Evolutionary conservation across 805 yeast genomes (phyloP).

Genomic region (Yamadazyma olivae): DNA sequence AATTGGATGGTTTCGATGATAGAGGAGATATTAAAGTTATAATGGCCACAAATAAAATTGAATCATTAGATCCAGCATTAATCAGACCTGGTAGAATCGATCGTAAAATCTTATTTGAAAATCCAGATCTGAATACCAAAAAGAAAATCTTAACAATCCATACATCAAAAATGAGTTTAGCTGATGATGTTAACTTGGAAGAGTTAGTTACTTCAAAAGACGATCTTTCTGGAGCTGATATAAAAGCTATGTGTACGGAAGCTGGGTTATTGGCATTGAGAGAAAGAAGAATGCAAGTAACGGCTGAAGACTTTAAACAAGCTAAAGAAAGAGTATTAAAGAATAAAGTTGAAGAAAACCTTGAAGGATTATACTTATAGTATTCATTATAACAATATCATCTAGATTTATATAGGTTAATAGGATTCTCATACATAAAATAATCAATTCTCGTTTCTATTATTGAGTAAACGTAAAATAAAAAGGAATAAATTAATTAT

Average conservation of each 20-base stretch:
- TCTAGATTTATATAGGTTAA: too few relatives aligned
- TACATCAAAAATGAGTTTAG: conserved; percentile 87
- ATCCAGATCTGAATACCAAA: conserved; percentile 90
- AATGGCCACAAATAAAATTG: conserved; percentile 97
- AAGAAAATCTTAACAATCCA: conserved; percentile 90
- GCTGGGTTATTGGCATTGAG: conserved; percentile 94
- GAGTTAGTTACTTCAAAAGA: conserved; percentile 88
- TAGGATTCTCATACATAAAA: too few relatives aligned
- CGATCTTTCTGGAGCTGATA: conserved; percentile 95
- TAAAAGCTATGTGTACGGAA: conserved; percentile 95
- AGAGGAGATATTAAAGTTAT: conserved; percentile 96
- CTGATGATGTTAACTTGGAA: conserved; percentile 84
- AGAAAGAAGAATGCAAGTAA: conserved; percentile 97
- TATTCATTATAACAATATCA: too few relatives aligned
- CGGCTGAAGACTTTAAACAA: conserved; percentile 86
- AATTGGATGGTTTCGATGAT: conserved; percentile 95
- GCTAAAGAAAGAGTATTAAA: conserved; percentile 95
- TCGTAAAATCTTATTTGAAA: conserved; percentile 92
- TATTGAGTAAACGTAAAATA: conserved; percentile 50
- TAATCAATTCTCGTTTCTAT: conserved; percentile 5
- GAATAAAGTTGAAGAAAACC: conserved; percentile 93
- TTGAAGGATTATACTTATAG: conserved; percentile 82
- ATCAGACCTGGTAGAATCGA: conserved; percentile 97
- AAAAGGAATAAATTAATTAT: conserved; percentile 76
- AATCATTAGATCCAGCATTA: conserved; percentile 90